phyloP scores from a whole-genome alignment of 352 stramenopile genomes.

The Globisporangium recalcitrans region DNA sequence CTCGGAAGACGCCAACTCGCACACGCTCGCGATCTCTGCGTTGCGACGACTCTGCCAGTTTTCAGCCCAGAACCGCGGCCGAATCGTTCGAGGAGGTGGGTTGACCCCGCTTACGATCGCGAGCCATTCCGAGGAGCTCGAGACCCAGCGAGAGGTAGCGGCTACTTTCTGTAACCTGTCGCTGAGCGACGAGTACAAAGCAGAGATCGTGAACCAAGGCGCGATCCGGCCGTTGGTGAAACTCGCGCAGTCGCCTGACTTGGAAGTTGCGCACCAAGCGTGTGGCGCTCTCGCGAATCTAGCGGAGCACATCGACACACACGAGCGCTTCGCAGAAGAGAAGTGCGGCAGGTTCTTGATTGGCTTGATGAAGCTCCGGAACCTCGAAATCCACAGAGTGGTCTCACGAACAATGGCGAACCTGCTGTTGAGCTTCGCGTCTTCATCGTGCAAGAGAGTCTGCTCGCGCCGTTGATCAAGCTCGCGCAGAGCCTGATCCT shows the following conservation, averaged over 20 bases:
- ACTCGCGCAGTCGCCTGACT: slow-evolving; percentile 86
- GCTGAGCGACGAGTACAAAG: slow-evolving; percentile 89
- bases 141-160: slow-evolving; percentile 93
- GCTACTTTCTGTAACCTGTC: slow-evolving; percentile 93
- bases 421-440: slow-evolving; percentile 89
- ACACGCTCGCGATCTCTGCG: slow-evolving; percentile 91
- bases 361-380: slow-evolving; percentile 76
- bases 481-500: slow-evolving; percentile 89
- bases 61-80: slow-evolving; percentile 81
- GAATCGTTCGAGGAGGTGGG: slow-evolving; percentile 82
- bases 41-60: slow-evolving; percentile 90
- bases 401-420: slow-evolving; percentile 91
- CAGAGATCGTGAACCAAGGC: slow-evolving; percentile 81
- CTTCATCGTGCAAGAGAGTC: slow-evolving; percentile 87
- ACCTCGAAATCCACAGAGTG: slow-evolving; percentile 93
- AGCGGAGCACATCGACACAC: slow-evolving; percentile 91
- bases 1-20: slow-evolving; percentile 80
- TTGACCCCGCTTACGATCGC: slow-evolving; percentile 83
- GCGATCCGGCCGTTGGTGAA: slow-evolving; percentile 79
- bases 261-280: slow-evolving; percentile 89
- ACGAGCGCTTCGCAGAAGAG: slow-evolving; percentile 80
- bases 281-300: slow-evolving; percentile 93
- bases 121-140: slow-evolving; percentile 84
- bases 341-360: slow-evolving; percentile 72
- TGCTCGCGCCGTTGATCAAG: slow-evolving; percentile 89